These are phyloP conservation scores for Pyropia haitanensis DNA, from an alignment of 23 red algal species.

Conservation along the genomic window DNA sequence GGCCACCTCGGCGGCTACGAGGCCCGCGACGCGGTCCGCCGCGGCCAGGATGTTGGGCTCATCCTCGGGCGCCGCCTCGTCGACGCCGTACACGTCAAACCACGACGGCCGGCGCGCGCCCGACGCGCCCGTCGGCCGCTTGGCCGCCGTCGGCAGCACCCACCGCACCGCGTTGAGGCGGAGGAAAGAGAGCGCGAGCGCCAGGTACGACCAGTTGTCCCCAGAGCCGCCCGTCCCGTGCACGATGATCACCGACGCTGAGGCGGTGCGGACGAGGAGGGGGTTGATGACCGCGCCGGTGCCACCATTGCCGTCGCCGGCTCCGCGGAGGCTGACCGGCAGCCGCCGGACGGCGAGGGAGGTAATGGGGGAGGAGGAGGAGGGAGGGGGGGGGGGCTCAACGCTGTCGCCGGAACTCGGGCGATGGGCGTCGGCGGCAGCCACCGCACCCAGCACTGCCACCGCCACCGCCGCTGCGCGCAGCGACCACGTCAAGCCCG, in stretches of 20 bases:
- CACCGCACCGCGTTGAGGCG: conserved; percentile 51
- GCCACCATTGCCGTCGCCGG: conserved; percentile 65
- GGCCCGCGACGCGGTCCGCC: neutral
- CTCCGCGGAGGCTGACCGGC: conserved; percentile 1
- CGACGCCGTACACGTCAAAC: conserved; percentile 46
- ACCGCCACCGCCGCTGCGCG: too few species aligned
- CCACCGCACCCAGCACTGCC: too few species aligned
- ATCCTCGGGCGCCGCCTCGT: conserved; percentile 17
- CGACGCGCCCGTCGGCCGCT: conserved; percentile 16
- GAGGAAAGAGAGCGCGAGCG: conserved; percentile 42
- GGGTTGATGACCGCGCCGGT: conserved; percentile 40
- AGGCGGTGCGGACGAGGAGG: conserved; percentile 13
- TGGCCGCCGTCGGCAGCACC: conserved; percentile 61
- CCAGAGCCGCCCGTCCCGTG: conserved; percentile 79
- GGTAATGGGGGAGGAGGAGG: too few species aligned
- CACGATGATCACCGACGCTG: conserved; percentile 56
- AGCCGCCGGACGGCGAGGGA: too few species aligned
- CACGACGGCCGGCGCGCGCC: conserved; percentile 22
- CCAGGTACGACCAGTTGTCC: conserved; percentile 54
- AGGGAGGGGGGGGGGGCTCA: too few species aligned
- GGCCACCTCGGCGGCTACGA: conserved; percentile 24
- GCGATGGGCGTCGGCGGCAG: too few species aligned
- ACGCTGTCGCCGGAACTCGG: too few species aligned
- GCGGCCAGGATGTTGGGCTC: conserved; percentile 4
- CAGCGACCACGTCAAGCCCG: too few species aligned